Base-by-base conservation (phyloP, 2,329 filamentous ascomycete species). In the Aspergillus brunneoviolaceus region DNA sequence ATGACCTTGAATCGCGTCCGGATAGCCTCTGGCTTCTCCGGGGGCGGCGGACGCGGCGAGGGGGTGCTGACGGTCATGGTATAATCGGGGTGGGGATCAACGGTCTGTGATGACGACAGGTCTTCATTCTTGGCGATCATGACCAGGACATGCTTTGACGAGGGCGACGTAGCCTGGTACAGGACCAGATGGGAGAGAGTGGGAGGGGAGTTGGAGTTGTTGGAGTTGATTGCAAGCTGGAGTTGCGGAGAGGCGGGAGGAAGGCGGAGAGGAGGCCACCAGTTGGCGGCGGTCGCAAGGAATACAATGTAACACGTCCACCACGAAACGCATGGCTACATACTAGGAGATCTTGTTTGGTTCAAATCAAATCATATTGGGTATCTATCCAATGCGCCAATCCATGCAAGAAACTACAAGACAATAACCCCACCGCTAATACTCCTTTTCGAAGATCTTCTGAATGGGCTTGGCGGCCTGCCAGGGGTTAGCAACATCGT, bases 391-490 rank as follows among this genome's bases (percentile, higher is more conserved):
- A 39, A 45, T 60, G 61, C 61, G 61, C 61, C 61, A 27, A 55
- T 42, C 51, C 39, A 54, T 27, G 53, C 52, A 27, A 48, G 55
- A 58, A 60, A 16, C 5, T 35, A 35, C 11, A 35, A 51, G 33
- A 54, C 63, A 29, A 29, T 64, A n/a, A 62, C 58, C 51, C 23
- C 59, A 35, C 69, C 68, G 69, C 63, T 71, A 80, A 61, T 81
- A 83, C 66, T 84, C 89, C 75, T 92, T 93, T 70, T 94, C 91
- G 66, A 96, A 92, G 2, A 91, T 85, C 73, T 89, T 90, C 75
- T 93, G 89, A 60, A 96, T 96, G 0, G 91, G 91, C 82, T 93
- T 94, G 54, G 91, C 91, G 53, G 90, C 91, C 90, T 92, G 65
- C 25, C 60, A 45, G 23, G 56, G 57, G 66, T 67, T 65, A 72